Base-by-base conservation (phyloP, 78 protist species). In the Chrysochromulina parva region DNA sequence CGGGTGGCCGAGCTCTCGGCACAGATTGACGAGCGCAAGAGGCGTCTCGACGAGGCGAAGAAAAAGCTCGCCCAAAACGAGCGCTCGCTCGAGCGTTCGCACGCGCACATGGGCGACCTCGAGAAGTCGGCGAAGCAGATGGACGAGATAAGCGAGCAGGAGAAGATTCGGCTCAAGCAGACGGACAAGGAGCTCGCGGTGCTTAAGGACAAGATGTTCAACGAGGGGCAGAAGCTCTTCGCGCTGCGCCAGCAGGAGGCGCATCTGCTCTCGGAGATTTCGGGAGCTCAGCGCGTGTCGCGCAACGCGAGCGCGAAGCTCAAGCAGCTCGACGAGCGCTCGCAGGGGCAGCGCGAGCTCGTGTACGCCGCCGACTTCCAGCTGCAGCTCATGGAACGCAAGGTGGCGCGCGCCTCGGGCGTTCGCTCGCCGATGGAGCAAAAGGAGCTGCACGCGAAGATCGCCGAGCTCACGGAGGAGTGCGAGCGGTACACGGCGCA, bases 361-460 rank as follows among this genome's bases (percentile, higher is more conserved):
- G 28, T 96, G 58, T 96, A 96, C 95, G 88, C 89, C 90, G 93
- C 94, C 0, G 97, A 96, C 90, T 96, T 93, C 89, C 92, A 90
- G 87, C 86, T 93, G 53, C 97, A 96, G 93, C 94, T 92, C 73
- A 85, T 96, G 90, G 96, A 96, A 95, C 93, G 96, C 47, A 94
- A 93, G 90, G 88, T 90, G 50, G 74, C 92, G 88, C 57, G 92
- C 22, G 82, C 88, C 1, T 57, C 88, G 69, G 97, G 96, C 28
- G 93, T 89, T 89, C 91, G 95, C 69, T 59, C 94, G 6, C 62
- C 85, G 26, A 16, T 9, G 59, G 90, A 92, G 88, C 81, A 88
- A 85, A 14, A 19, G 48, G 71, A 88, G 74, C 94, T 92, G 84
- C 60, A 69, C 65, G 48, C 62, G 92, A 74, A 88, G 94, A 88